Evolutionary conservation across 2,329 filamentous ascomycete species (phyloP), one percentile per base, ranked within the genome.

Genomic region (Fusarium proliferatum): DNA sequence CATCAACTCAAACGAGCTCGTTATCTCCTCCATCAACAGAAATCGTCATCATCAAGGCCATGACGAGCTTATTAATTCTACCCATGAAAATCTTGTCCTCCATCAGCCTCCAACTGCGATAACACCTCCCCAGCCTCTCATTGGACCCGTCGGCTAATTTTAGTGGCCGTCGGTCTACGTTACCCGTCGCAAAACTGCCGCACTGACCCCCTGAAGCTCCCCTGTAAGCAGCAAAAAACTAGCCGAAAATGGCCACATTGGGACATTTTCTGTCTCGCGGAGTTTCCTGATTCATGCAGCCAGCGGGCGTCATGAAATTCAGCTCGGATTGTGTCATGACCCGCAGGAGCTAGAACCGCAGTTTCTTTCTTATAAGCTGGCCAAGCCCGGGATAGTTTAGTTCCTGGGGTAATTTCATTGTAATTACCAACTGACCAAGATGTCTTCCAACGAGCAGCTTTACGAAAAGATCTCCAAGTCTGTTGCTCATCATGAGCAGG

Each of bases 91-190:
- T 30, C 38, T 30, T 41, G 33, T 51, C 39, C 51, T 17, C n/a
- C 8, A 19, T 23, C n/a, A 64, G n/a, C 39, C 46, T 45, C 46
- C 46, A 36, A 34, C 19, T 21, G 8, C 21, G 33, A 51, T 38
- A 45, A 46, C 57, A 53, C 13, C 5, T 42, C 15, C 19, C 1
- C n/a, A 34, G 4, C 19, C 16, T 41, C 12, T 55, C 33, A 76
- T 58, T 76, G 69, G 74, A 30, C 42, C 34, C 11, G 21, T 77
- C 74, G 74, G 74, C 72, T 69, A 69, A 41, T 19, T 16, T n/a
- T 34, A 26, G 48, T n/a, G 33, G 12, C n/a, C 23, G 15, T 64
- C 57, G 56, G 61, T 33, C 33, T 7, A 45, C 3, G 39, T 28
- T 64, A 3, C 15, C 62, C 56, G 45, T 26, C 41, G 58, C 17